Conservation (phyloP, 2,329 filamentous ascomycete species). For the Ascocoryne sarcoides region DNA sequence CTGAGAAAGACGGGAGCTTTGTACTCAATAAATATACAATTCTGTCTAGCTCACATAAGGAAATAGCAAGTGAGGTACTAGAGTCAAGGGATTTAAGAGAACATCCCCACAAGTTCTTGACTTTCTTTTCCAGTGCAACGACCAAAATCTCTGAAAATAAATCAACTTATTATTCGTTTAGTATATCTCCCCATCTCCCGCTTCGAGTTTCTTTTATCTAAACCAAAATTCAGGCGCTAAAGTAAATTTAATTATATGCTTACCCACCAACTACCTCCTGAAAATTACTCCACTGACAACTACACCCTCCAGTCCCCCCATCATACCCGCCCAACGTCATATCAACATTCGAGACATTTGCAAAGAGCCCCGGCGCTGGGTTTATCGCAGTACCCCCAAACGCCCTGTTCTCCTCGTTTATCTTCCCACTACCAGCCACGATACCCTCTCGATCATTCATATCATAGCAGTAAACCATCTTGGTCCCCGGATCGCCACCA, state of each 20-base stretch:
- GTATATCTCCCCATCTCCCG: neutral
- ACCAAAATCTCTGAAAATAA: neutral
- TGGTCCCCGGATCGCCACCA: constrained; percentile 44
- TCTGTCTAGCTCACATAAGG: no score
- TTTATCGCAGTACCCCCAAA: constrained; percentile 47
- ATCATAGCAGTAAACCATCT: constrained; percentile 45
- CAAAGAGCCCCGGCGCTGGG: constrained; percentile 31
- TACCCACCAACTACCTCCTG: constrained; percentile 6
- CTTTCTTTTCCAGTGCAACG: neutral
- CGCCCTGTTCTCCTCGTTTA: constrained; percentile 41
- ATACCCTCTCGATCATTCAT: constrained; percentile 41
- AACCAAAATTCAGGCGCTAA: neutral
- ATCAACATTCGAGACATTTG: constrained; percentile 32
- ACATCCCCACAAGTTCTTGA: neutral
- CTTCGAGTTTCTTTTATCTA: neutral
- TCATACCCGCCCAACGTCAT: constrained; percentile 49
- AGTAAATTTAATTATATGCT: neutral
- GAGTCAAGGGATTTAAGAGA: no score
- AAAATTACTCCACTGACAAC: constrained; percentile 51
- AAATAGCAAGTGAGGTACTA: no score
- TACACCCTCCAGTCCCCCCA: constrained; percentile 54
- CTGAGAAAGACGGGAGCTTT: no score
- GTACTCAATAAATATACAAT: no score
- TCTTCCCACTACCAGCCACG: constrained; percentile 33
- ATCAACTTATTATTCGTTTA: neutral